Evolutionary conservation across 768 basidiomycete genomes (phyloP), one percentile per base, ranked within the genome.

Genomic region (Thelephora ganbajun): DNA sequence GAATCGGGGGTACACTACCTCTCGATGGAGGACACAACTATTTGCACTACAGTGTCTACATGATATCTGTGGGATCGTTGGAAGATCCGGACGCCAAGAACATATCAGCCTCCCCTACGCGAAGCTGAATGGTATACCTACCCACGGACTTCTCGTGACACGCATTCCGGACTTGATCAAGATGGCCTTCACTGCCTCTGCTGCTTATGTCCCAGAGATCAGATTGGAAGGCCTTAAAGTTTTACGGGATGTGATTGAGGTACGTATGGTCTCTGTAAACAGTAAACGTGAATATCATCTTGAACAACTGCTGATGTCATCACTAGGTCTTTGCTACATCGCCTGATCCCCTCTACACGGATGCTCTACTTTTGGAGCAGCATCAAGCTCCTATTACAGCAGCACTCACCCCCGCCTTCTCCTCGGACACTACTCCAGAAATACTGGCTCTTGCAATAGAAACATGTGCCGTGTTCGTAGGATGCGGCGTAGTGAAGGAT

Each of bases 351-450:
- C 91, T 91, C 46, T 98, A 90, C 55, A 85, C 88, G 33, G 89
- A 89, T 50, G 79, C 87, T 0, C 69, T 93, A 5, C 69, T 99
- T 2, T 75, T 99, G 11, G 94, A 99, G 59, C 96, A 99, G 61
- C 86, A 96, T 62, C 96, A 99, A 65, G 94, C 96, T 0, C 94
- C 96, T 0, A 94, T 99, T 50, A 96, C 94, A 2, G 91, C 96
- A 16, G 96, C 96, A 0, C 72, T 98, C 14, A 98, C 94, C 0
- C 94, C 96, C 0, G 92, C 93, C 0, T 98, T 99, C 58, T 91
- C 90, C 1, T 74, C 89, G 0, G 96, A 98, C 59, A 89, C 92
- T 0, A 90, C 91, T 0, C 94, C 94, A 0, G 94, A 99, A 60
- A 93, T 98, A 30, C 59, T 97, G 35, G 88, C 93, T 0, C 82